Conservation (phyloP, 257 asterid genomes). For the Solanum habrochaites region DNA sequence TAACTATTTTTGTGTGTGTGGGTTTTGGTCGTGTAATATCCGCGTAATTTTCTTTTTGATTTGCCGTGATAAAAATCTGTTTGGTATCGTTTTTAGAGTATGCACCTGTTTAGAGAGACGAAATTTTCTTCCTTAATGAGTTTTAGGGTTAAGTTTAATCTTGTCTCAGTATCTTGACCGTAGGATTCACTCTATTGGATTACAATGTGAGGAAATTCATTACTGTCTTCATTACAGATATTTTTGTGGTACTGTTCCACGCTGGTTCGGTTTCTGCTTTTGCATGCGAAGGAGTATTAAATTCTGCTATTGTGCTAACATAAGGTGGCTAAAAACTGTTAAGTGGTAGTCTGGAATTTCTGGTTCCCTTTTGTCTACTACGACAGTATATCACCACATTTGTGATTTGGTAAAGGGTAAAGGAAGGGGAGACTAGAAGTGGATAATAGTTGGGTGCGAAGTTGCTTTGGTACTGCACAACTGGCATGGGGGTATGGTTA, state of each 20-base stretch:
- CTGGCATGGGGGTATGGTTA: background rate
- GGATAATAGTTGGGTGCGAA: background rate
- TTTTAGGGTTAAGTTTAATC: background rate
- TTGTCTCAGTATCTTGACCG: background rate
- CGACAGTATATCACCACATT: background rate
- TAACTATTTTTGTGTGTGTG: too few relatives aligned
- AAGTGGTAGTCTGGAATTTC: too few relatives aligned
- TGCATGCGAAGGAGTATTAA: background rate
- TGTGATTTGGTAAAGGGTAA: background rate
- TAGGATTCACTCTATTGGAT: background rate
- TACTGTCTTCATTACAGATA: background rate
- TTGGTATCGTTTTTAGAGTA: background rate
- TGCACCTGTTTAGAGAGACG: background rate
- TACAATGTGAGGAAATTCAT: background rate
- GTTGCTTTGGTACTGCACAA: background rate
- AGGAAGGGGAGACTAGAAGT: background rate
- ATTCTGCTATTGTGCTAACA: background rate
- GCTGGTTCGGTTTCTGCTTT: background rate
- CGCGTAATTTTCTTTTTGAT: background rate
- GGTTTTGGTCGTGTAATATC: too few relatives aligned
- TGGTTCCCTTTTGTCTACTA: background rate
- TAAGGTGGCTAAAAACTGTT: background rate
- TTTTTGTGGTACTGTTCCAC: background rate
- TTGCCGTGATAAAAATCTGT: background rate
- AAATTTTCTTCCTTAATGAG: background rate